Conservation (phyloP, 2,329 filamentous ascomycete genomes). For the Botryotinia globosa region DNA sequence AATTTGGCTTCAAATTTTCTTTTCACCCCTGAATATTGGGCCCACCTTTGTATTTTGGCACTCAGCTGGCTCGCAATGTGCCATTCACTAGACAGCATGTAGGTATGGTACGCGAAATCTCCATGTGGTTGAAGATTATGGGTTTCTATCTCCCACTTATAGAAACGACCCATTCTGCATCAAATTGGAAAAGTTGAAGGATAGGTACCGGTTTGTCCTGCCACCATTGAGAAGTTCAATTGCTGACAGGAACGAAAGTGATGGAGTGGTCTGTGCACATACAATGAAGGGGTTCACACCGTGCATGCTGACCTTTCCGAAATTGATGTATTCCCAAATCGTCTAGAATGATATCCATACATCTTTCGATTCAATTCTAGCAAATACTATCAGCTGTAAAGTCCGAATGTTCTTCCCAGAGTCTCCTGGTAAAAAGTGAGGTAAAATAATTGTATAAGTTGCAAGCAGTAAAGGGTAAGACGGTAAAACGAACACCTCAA, state of each 20-base stretch:
- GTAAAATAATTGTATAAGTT: not conserved
- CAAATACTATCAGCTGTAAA: not conserved
- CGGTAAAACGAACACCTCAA: not conserved
- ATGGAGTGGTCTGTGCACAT: not conserved
- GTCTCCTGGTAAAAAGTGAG: not conserved
- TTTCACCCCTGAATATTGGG: not conserved
- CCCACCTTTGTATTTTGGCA: slow-evolving; percentile 1
- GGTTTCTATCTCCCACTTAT: not conserved
- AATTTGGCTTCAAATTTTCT: not conserved
- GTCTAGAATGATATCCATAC: not conserved
- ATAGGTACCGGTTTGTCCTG: not conserved
- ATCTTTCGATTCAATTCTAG: not conserved
- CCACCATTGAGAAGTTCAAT: not conserved
- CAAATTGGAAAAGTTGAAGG: not conserved
- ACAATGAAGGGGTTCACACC: not conserved
- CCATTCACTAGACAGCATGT: not conserved
- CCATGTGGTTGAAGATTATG: not conserved
- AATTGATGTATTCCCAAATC: not conserved
- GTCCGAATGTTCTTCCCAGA: not conserved
- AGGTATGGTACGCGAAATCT: not conserved
- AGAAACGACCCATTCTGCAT: no score
- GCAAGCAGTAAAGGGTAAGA: not conserved
- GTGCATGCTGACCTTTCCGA: not conserved
- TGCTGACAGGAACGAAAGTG: not conserved
- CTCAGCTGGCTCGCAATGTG: slow-evolving; percentile 3